Evolutionary conservation across 2,329 filamentous ascomycete genomes (phyloP).

Genomic region (Sclerotinia trifoliorum): DNA sequence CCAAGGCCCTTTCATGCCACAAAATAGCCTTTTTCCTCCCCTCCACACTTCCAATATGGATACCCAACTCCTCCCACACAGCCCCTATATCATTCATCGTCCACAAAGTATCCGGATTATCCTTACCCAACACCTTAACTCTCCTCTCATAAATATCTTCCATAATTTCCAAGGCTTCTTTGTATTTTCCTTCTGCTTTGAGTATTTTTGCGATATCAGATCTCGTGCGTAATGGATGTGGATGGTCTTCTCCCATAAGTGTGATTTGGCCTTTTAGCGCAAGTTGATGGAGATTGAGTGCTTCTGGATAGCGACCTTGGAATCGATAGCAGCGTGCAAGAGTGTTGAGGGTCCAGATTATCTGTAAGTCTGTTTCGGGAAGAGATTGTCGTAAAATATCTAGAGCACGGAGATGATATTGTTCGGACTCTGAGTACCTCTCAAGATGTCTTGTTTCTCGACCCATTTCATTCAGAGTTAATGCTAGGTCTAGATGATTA

Average conservation of each 20-base stretch:
- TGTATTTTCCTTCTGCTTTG: conserved; percentile 6
- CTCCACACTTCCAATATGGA: not conserved
- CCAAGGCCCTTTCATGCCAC: not conserved
- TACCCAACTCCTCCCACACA: conserved; percentile 5
- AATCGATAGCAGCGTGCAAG: conserved; percentile 16
- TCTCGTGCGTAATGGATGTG: conserved; percentile 1
- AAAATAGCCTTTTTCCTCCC: not conserved
- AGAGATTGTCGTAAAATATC: conserved; percentile 7
- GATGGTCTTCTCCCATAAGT: conserved; percentile 17
- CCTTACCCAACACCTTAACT: not conserved
- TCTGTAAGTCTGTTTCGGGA: conserved; percentile 14
- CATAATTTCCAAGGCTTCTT: conserved; percentile 16
- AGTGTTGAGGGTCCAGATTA: conserved; percentile 17
- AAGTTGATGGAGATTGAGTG: conserved; percentile 3
- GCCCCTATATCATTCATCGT: conserved; percentile 19
- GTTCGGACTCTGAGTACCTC: conserved; percentile 9
- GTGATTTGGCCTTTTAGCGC: conserved; percentile 5
- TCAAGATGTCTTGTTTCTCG: conserved; percentile 15
- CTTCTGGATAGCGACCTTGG: conserved; percentile 9
- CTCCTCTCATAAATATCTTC: conserved; percentile 11
- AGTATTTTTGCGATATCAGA: conserved; percentile 11
- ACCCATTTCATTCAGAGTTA: conserved; percentile 20
- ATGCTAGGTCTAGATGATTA: conserved; percentile 13
- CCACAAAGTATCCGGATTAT: conserved; percentile 20
- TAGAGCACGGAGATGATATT: conserved; percentile 18